Evolutionary conservation across 345 rosid genomes (phyloP).

Genomic region (Angophora floribunda): DNA sequence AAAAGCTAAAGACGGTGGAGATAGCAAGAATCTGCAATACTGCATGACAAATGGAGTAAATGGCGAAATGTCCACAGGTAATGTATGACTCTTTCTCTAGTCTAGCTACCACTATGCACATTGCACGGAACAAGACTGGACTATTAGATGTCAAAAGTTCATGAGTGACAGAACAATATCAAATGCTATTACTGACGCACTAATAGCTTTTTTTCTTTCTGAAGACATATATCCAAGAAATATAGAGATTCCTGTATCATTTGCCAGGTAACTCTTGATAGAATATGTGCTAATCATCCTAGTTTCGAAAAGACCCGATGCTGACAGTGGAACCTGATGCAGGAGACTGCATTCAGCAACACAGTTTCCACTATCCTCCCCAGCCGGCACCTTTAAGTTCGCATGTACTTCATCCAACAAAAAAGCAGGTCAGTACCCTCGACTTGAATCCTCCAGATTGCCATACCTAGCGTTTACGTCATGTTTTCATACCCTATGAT

Average conservation of each 20-base stretch:
- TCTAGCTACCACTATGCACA: background rate
- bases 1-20: background rate
- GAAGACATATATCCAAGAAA: background rate
- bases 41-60: background rate
- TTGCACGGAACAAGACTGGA: background rate
- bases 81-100: background rate
- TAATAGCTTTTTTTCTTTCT: background rate
- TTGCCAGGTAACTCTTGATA: background rate
- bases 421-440: constrained; percentile 17
- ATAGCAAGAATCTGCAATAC: background rate
- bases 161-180: background rate
- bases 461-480: background rate
- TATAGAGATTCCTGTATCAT: background rate
- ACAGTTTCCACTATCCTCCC: constrained; percentile 17
- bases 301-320: background rate
- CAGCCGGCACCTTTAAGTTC: constrained; percentile 26
- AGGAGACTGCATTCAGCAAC: constrained; percentile 10
- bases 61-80: background rate
- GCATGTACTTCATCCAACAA: constrained; percentile 12
- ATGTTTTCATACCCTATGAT: background rate
- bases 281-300: background rate
- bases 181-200: background rate
- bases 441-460: background rate
- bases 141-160: background rate
- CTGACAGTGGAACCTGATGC: background rate